phyloP scores from a whole-genome alignment of 305 asterid genomes.

The Solanum hybrid region DNA sequence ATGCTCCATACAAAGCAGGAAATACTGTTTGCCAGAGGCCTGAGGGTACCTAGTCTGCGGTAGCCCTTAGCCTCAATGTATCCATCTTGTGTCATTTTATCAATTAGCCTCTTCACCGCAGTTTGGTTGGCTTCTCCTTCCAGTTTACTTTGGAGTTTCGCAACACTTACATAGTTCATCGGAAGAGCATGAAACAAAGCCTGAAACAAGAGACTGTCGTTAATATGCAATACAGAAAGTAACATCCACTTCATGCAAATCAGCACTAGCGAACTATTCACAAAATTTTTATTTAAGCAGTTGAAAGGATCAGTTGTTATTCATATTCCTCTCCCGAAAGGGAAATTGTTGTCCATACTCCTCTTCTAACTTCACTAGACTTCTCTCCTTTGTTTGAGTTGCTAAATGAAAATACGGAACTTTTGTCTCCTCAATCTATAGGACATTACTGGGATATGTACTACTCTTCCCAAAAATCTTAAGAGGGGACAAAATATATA shows the following conservation, averaged over 20 bases:
- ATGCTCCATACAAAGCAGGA: not conserved
- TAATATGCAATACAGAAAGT: not conserved
- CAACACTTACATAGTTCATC: conserved; percentile 47
- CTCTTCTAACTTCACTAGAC: not conserved
- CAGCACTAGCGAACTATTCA: not conserved
- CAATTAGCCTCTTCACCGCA: conserved; percentile 64
- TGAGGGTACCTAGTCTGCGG: conserved; percentile 61
- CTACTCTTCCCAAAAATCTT: not conserved
- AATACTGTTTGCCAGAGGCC: not conserved
- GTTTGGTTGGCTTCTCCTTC: conserved; percentile 57
- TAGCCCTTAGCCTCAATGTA: conserved; percentile 55
- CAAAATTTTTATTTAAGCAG: not conserved
- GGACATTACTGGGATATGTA: not conserved
- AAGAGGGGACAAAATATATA: not conserved
- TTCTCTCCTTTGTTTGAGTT: not conserved
- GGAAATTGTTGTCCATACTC: not conserved
- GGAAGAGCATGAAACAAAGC: conserved; percentile 86
- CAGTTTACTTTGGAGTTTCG: conserved; percentile 68
- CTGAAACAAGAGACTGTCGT: conserved; percentile 32
- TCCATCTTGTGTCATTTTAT: conserved; percentile 81
- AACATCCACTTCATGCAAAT: not conserved
- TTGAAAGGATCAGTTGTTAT: not conserved
- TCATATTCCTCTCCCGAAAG: not conserved
- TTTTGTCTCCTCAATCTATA: not conserved
- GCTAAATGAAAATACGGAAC: not conserved